phyloP scores from a whole-genome alignment of 1,284 basidiomycete species.

The Stygiomarasmius scandens region DNA sequence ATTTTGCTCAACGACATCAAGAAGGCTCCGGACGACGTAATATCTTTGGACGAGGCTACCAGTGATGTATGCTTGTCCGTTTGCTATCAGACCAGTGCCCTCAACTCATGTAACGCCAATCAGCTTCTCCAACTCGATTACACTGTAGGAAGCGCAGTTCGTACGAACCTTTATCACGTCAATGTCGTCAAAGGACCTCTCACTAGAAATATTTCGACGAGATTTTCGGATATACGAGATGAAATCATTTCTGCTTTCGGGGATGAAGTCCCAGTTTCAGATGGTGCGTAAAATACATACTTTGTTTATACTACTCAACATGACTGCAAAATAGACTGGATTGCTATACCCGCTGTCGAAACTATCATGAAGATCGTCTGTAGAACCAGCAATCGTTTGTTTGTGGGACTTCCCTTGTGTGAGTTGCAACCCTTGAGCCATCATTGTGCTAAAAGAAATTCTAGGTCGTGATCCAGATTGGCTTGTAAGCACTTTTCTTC shows the following conservation, averaged over 20 bases:
- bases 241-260: slow-evolving; percentile 24
- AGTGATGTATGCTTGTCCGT: slow-evolving; percentile 24
- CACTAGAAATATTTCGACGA: slow-evolving; percentile 24
- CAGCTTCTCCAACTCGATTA: slow-evolving; percentile 6
- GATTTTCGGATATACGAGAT: slow-evolving; percentile 27
- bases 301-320: too few species aligned
- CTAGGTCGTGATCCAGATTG: slow-evolving; percentile 3
- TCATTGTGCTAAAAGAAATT: neutral
- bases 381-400: slow-evolving; percentile 2
- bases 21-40: slow-evolving; percentile 31
- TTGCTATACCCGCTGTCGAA: neutral
- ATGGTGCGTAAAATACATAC: neutral
- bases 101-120: neutral
- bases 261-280: slow-evolving; percentile 12
- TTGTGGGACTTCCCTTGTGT: slow-evolving; percentile 6
- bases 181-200: slow-evolving; percentile 12
- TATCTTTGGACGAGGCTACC: slow-evolving; percentile 30
- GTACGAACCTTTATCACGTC: slow-evolving; percentile 20
- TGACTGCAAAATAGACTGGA: too few species aligned
- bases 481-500: neutral
- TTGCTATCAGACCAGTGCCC: too few species aligned
- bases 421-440: neutral
- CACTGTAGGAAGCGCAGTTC: slow-evolving; percentile 14
- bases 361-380: neutral
- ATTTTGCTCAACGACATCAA: slow-evolving; percentile 36